Evolutionary conservation across 2,329 filamentous ascomycete genomes (phyloP), one percentile per base, ranked within the genome.

Genomic region (Calonectria pauciramosa): DNA sequence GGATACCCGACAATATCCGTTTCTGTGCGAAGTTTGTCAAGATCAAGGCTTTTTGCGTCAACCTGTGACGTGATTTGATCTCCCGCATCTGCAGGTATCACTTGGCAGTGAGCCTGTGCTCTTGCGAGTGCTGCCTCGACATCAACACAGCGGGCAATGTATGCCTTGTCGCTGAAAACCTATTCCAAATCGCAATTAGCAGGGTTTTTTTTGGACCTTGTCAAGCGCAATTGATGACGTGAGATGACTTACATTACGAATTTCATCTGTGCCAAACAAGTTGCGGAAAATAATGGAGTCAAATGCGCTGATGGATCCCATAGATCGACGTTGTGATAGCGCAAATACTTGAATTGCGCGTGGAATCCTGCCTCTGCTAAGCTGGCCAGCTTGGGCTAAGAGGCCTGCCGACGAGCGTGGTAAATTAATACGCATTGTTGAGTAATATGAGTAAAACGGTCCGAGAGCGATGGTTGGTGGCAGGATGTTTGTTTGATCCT

Each of bases 241-340:
- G 32, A 26, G 18, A 60, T 38, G 32, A 41, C 56, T 26, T 16
- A 60, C 56, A 28, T 16, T 60, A 13, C 56, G 56, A 52, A 90
- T 88, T 77, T 90, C 88, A 10, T 89, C 85, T 1, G 88, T 90
- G n/a, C 89, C 88, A 70, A 90, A 90, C 3, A 89, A 83, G 16
- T 87, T 88, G 23, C 88, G 84, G 76, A 90, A 90, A n/a, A 90
- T 86, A 14, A 85, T 84, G 10, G 88, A 89, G 77, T 90, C 88
- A 72, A 90, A 86, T 60, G 56, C 56, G 20, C 56, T 60, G 32
- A 60, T 60, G 1, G 56, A 60, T 20, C 56, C 56, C 6, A 60
- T 41, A 8, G 34, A 60, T 26, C 56, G 56, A 38, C 56, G 56
- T 3, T 60, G 56, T 9, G 34, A 23, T 23, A 41, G 5, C 7